Conservation (phyloP, 2,329 filamentous ascomycete species). For the Ceratocystis huliohia region DNA sequence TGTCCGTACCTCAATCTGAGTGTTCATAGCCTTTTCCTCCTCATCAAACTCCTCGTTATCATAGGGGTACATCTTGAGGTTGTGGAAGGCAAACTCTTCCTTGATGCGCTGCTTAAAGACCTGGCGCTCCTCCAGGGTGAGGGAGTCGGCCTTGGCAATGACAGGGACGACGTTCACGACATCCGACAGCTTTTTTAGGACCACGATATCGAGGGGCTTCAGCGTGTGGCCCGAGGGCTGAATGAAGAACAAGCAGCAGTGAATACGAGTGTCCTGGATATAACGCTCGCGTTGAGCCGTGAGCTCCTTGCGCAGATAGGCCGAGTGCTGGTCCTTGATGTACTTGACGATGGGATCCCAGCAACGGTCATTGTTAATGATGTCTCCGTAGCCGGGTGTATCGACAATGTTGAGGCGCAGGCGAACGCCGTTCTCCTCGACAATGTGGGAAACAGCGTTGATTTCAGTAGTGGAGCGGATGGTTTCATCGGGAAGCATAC, state of each 20-base stretch:
- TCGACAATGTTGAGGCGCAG: slow-evolving; percentile 97
- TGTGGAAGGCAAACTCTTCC: slow-evolving; percentile 99
- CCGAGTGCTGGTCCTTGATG: slow-evolving; percentile 99
- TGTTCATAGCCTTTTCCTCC: slow-evolving; percentile 87
- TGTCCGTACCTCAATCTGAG: slow-evolving; percentile 75
- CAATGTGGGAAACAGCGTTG: slow-evolving; percentile 93
- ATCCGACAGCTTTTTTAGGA: slow-evolving; percentile 98
- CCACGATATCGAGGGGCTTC: slow-evolving; percentile 98
- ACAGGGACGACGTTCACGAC: slow-evolving; percentile 98
- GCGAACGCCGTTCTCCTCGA: slow-evolving; percentile 98
- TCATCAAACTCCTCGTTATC: slow-evolving; percentile 98
- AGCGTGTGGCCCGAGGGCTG: slow-evolving; percentile 95
- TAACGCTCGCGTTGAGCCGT: slow-evolving; percentile 98
- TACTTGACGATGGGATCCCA: slow-evolving; percentile 99
- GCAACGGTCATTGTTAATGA: slow-evolving; percentile 99
- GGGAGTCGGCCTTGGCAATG: slow-evolving; percentile 93
- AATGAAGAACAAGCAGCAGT: slow-evolving; percentile 99
- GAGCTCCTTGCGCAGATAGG: slow-evolving; percentile 97
- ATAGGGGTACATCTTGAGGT: slow-evolving; percentile 99
- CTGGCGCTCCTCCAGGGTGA: slow-evolving; percentile 88
- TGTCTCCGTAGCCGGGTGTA: slow-evolving; percentile 92
- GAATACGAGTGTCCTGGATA: slow-evolving; percentile 97
- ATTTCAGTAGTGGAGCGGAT: slow-evolving; percentile 96
- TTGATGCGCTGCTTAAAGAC: slow-evolving; percentile 99
- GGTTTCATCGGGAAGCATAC: slow-evolving; percentile 80